Evolutionary conservation across 2,329 filamentous ascomycete species (phyloP), one percentile per base, ranked within the genome.

Genomic region (Trichoderma oligosporum): DNA sequence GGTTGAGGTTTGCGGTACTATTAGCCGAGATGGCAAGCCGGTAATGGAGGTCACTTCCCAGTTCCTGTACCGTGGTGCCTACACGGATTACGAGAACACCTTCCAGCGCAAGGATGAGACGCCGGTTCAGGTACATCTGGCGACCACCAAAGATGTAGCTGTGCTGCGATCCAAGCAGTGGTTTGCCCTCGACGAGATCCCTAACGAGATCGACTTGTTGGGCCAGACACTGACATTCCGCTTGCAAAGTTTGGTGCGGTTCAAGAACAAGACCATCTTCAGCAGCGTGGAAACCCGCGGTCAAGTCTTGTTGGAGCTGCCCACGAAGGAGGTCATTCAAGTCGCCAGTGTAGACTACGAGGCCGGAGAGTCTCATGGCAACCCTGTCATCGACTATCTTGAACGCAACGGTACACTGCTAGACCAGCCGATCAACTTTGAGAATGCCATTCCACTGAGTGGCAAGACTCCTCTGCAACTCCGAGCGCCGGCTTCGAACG

Each of bases 41-140:
- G 91, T 99, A 61, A 99, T 99, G 94, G 91, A 99, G 71, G 94
- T 99, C 25, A 97, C 92, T 11, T 97, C 91, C 61, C 94, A 99
- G 73, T 99, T 99, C 82, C 74, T 99, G 67, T 99, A 99, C 80
- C 88, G 95, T 48, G 94, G 94, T 57, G 81, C 82, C 27, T 99
- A 99, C 76, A 88, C 83, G 56, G 95, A 99, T 73, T 99, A 85
- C 66, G 89, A 97, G 76, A 99, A 96, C 77, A 99, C 95, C 6
- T 99, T 99, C 85, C 92, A 97, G 77, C 89, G 94, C 71, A 97
- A 97, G 82, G 84, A 86, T 6, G 94, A 99, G 77, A 96, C 89
- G 1, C 92, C 93, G 1, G 94, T 97, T 81, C 89, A 99, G 75
- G 79, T 99, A 25, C 88, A 96, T 68, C 82, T 99, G 47, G 86